phyloP scores from a whole-genome alignment of 2,329 filamentous ascomycete species.

The Aureobasidium sp. region DNA sequence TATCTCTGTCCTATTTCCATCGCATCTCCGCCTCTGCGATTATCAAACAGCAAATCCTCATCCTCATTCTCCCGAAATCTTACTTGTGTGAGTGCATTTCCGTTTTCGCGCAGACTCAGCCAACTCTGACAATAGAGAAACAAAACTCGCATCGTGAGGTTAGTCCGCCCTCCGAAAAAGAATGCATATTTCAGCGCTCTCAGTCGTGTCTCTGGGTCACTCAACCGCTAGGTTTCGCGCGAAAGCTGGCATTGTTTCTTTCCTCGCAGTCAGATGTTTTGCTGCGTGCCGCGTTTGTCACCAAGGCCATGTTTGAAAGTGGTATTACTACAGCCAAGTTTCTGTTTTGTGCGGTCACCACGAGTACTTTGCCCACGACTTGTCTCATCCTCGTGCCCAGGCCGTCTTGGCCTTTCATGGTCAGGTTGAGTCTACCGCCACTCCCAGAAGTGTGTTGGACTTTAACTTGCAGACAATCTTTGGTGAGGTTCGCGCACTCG shows the following conservation, averaged over 20 bases:
- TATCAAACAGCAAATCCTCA: neutral
- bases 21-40: neutral
- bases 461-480: slow-evolving; percentile 15
- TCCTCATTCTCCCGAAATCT: neutral
- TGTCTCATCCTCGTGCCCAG: neutral
- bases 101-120: neutral
- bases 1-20: neutral
- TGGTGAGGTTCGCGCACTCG: slow-evolving; percentile 16
- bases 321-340: slow-evolving; percentile 11
- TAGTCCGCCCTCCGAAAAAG: neutral
- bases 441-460: slow-evolving; percentile 13
- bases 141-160: neutral
- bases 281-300: slow-evolving; percentile 24
- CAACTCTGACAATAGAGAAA: neutral
- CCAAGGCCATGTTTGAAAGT: slow-evolving; percentile 15
- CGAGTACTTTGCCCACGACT: neutral
- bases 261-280: neutral
- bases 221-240: neutral
- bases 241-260: neutral
- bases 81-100: neutral
- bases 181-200: neutral
- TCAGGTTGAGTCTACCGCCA: slow-evolving; percentile 22
- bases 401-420: slow-evolving; percentile 19
- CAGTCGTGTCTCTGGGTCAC: neutral
- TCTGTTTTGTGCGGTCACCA: slow-evolving; percentile 17